A percentile compares a stretch with the other conserved stretches of the same genome.
These are phyloP conservation scores for Pestalotiopsis sp. DNA, from an alignment of 2,329 filamentous ascomycete genomes.

Conservation along the genomic window DNA sequence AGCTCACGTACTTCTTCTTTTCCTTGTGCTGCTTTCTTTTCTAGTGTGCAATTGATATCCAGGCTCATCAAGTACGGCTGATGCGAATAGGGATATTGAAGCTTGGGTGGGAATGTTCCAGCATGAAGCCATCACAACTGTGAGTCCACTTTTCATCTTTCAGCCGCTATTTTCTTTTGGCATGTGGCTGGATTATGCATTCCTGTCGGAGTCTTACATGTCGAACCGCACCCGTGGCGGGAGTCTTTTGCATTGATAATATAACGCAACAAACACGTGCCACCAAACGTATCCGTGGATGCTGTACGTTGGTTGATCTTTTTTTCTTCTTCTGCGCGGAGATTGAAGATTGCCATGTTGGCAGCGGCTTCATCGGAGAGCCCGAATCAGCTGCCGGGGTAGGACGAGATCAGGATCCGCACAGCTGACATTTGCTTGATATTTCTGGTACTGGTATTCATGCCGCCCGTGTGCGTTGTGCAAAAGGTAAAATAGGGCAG, in stretches of 20 bases:
- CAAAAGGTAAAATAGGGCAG: neutral
- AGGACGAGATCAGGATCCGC: neutral
- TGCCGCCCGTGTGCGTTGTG: neutral
- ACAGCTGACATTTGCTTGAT: neutral
- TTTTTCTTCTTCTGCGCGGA: neutral
- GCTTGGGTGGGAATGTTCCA: neutral
- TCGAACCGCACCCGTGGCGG: too few species aligned
- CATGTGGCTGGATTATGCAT: neutral
- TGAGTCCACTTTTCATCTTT: neutral
- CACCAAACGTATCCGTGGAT: too few species aligned
- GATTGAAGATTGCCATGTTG: neutral
- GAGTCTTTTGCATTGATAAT: neutral
- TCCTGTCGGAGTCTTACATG: neutral
- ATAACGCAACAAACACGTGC: too few species aligned
- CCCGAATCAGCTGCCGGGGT: neutral
- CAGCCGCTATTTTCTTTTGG: neutral
- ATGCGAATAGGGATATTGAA: neutral
- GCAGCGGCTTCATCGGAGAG: neutral
- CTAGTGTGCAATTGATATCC: neutral
- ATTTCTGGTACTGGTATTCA: neutral
- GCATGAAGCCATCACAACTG: neutral
- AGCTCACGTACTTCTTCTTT: neutral
- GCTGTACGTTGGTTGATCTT: neutral
- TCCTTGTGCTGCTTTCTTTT: neutral
- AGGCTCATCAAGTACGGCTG: neutral